These are phyloP conservation scores for Funneliformis geosporum DNA, from an alignment of 192 early-diverging fungal species.

Conservation along the genomic window DNA sequence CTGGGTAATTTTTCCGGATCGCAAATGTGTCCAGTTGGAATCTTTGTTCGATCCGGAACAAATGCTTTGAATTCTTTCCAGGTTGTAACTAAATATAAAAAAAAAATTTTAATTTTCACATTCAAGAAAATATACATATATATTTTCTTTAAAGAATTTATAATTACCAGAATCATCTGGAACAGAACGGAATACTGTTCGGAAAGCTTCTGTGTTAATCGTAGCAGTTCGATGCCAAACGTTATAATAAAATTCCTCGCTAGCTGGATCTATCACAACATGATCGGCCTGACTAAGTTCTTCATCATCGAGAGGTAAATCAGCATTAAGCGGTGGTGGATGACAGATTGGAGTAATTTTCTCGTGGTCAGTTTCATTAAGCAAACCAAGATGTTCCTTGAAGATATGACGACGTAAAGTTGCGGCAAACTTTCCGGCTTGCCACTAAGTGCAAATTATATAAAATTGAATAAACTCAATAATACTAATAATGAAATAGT, in stretches of 20 bases:
- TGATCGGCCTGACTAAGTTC: slow-evolving; percentile 40
- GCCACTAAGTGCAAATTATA: slow-evolving; percentile 47
- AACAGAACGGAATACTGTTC: slow-evolving; percentile 82
- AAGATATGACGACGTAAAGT: slow-evolving; percentile 73
- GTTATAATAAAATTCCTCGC: slow-evolving; percentile 55
- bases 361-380: slow-evolving; percentile 49
- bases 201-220: slow-evolving; percentile 68
- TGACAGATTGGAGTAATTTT: slow-evolving; percentile 32
- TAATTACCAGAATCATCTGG: slow-evolving; percentile 68
- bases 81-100: slow-evolving; percentile 37
- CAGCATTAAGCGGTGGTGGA: slow-evolving; percentile 24
- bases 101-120: not conserved
- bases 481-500: not conserved
- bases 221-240: slow-evolving; percentile 68
- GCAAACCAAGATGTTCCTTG: slow-evolving; percentile 80
- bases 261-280: slow-evolving; percentile 67
- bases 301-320: slow-evolving; percentile 32
- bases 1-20: not conserved
- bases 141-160: not conserved
- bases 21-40: slow-evolving; percentile 46
- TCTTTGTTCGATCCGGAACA: slow-evolving; percentile 47
- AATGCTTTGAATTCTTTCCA: slow-evolving; percentile 58
- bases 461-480: slow-evolving; percentile 1
- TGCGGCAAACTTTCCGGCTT: slow-evolving; percentile 72
- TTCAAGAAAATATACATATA: not conserved